Evolutionary conservation across 2,329 filamentous ascomycete genomes (phyloP).

Genomic region (Scedosporium apiospermum): DNA sequence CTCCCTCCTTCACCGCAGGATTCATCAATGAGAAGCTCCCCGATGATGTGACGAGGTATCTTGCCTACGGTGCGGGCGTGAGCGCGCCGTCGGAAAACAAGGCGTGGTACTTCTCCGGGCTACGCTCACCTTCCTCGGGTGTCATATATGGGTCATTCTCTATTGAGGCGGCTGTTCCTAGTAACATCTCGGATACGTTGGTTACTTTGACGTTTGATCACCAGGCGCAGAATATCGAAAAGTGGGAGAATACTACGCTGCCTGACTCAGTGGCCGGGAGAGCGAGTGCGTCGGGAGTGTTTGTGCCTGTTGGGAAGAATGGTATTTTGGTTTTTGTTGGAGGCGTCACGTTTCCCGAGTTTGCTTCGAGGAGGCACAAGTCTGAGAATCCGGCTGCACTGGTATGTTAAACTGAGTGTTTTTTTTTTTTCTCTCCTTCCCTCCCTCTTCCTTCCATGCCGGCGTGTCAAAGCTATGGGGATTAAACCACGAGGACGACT

Average conservation of each 20-base stretch:
- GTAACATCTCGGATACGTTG: slow-evolving; percentile 41
- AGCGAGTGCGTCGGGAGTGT: slow-evolving; percentile 56
- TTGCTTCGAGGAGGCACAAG: slow-evolving; percentile 14
- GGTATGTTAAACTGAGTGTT: slow-evolving; percentile 16
- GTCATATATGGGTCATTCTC: slow-evolving; percentile 30
- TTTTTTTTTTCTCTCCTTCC: not conserved
- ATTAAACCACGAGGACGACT: slow-evolving; percentile 13
- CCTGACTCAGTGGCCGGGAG: slow-evolving; percentile 40
- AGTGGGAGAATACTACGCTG: slow-evolving; percentile 49
- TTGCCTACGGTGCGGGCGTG: slow-evolving; percentile 54
- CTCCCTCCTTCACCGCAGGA: slow-evolving; percentile 26
- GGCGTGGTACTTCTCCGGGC: slow-evolving; percentile 62
- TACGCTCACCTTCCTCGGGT: slow-evolving; percentile 40
- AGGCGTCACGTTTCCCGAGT: slow-evolving; percentile 57
- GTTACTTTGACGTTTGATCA: slow-evolving; percentile 48
- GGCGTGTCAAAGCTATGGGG: not conserved
- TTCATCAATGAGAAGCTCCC: slow-evolving; percentile 33
- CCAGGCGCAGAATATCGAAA: slow-evolving; percentile 34
- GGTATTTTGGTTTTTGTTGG: slow-evolving; percentile 71
- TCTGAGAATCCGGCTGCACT: slow-evolving; percentile 21
- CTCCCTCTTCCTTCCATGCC: not conserved
- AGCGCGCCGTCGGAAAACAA: slow-evolving; percentile 61
- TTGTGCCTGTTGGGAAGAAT: slow-evolving; percentile 67
- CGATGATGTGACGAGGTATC: slow-evolving; percentile 44
- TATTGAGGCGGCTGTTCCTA: slow-evolving; percentile 24